Conservation (phyloP, 1,284 basidiomycete genomes). For the Marasmius sp. region DNA sequence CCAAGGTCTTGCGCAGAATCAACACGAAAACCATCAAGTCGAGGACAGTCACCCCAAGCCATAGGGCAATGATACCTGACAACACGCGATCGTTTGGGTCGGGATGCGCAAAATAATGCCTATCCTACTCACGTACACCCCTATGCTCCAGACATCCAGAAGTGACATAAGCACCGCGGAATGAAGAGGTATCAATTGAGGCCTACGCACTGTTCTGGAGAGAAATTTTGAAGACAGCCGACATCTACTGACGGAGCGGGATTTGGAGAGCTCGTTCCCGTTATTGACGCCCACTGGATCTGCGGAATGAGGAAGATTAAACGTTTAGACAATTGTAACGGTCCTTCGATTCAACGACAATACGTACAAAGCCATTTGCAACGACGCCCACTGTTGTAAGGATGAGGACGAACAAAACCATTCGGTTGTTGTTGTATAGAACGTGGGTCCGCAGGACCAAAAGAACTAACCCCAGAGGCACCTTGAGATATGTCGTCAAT, state of each 20-base stretch:
- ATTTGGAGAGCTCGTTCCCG: neutral
- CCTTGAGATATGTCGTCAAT: no score
- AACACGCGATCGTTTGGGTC: neutral
- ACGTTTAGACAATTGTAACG: neutral
- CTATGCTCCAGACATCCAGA: neutral
- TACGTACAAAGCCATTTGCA: conserved; percentile 3
- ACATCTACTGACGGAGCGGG: neutral
- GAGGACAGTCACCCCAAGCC: conserved; percentile 4
- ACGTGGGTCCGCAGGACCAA: conserved; percentile 4
- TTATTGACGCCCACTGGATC: neutral
- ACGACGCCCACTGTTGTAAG: neutral
- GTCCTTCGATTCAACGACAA: neutral
- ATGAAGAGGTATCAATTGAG: neutral
- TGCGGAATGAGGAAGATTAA: neutral
- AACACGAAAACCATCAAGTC: conserved; percentile 4
- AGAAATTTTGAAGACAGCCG: neutral
- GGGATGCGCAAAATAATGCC: neutral
- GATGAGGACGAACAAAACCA: neutral
- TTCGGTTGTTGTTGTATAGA: conserved; percentile 1
- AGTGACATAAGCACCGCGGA: no score
- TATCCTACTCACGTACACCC: conserved; percentile 2
- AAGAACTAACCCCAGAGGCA: neutral
- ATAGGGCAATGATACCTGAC: conserved; percentile 4
- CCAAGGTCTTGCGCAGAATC: conserved; percentile 5
- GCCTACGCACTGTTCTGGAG: conserved; percentile 1